phyloP scores from a whole-genome alignment of 345 rosid species.

The Acer negundo region DNA sequence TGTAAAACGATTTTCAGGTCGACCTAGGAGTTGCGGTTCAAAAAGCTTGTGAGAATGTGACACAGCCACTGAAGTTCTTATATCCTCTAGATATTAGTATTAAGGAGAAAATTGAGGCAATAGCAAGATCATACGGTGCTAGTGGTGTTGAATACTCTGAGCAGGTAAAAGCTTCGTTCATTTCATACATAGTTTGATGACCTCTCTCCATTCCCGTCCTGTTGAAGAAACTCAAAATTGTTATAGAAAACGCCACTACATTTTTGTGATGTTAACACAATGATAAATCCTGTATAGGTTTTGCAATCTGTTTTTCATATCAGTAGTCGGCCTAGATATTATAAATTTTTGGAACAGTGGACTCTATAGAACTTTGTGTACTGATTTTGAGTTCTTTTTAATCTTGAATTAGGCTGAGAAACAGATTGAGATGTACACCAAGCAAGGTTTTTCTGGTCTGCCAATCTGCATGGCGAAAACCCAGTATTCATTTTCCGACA shows the following conservation, averaged over 20 bases:
- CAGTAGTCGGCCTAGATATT: no score
- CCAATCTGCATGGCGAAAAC: slow-evolving; percentile 99
- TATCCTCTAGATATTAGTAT: slow-evolving; percentile 80
- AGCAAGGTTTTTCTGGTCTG: slow-evolving; percentile 82
- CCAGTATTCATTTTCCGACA: slow-evolving; percentile 90
- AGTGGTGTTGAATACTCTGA: slow-evolving; percentile 89
- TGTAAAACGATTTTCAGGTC: slow-evolving; percentile 49
- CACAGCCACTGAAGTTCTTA: slow-evolving; percentile 69
- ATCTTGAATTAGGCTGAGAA: slow-evolving; percentile 77
- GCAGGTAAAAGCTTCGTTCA: slow-evolving; percentile 53
- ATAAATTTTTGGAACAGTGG: not conserved
- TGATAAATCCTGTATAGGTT: no score
- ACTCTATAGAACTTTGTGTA: no score
- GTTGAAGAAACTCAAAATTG: not conserved
- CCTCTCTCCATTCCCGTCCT: not conserved
- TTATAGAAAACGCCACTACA: not conserved
- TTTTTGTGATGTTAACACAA: not conserved
- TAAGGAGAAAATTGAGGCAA: slow-evolving; percentile 87
- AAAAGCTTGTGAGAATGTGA: slow-evolving; percentile 76
- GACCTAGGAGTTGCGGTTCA: slow-evolving; percentile 95
- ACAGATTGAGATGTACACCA: slow-evolving; percentile 91
- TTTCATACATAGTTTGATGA: not conserved
- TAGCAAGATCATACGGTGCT: slow-evolving; percentile 95
- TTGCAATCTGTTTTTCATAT: no score
- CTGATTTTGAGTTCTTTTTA: not conserved